phyloP scores from a whole-genome alignment of 176 grass and related monocot genomes.

The Oryza australiensis region DNA sequence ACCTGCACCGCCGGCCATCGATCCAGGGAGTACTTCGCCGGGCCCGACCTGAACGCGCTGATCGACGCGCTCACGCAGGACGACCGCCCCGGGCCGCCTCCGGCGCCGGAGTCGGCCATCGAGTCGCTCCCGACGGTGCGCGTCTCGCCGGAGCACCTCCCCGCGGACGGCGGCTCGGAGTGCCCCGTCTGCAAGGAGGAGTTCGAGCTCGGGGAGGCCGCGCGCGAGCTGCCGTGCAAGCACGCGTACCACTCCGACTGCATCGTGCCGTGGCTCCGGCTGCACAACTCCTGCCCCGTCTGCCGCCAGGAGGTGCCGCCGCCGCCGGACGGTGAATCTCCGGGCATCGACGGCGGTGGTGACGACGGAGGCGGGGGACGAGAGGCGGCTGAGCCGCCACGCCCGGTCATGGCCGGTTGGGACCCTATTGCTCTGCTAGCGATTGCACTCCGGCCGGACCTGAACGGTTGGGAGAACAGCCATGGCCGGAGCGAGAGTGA shows the following conservation, averaged over 20 bases:
- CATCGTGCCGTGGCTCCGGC: constrained; percentile 82
- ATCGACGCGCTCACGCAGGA: constrained; percentile 79
- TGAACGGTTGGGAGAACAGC: background rate
- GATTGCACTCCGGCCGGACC: background rate
- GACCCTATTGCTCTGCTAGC: constrained; percentile 46
- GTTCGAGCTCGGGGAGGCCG: constrained; percentile 76
- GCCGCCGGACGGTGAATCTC: background rate
- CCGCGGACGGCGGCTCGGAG: constrained; percentile 61
- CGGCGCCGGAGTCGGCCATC: constrained; percentile 58
- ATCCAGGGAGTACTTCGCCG: constrained; percentile 57
- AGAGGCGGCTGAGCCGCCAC: background rate
- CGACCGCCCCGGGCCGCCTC: constrained; percentile 61
- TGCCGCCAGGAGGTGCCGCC: constrained; percentile 64
- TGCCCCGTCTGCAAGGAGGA: constrained; percentile 97
- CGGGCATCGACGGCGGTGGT: background rate
- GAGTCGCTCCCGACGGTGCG: constrained; percentile 70
- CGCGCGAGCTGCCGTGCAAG: constrained; percentile 89
- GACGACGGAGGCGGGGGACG: background rate
- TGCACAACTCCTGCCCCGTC: constrained; percentile 91
- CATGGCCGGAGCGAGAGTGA: constrained; percentile 2
- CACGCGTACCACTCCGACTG: constrained; percentile 94
- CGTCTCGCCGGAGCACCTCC: constrained; percentile 52
- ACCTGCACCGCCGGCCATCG: constrained; percentile 5
- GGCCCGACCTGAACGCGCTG: constrained; percentile 56
- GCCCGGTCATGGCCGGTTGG: constrained; percentile 39